These are phyloP conservation scores for Epichloe typhina DNA, from an alignment of 2,329 filamentous ascomycete genomes.

Conservation along the genomic window DNA sequence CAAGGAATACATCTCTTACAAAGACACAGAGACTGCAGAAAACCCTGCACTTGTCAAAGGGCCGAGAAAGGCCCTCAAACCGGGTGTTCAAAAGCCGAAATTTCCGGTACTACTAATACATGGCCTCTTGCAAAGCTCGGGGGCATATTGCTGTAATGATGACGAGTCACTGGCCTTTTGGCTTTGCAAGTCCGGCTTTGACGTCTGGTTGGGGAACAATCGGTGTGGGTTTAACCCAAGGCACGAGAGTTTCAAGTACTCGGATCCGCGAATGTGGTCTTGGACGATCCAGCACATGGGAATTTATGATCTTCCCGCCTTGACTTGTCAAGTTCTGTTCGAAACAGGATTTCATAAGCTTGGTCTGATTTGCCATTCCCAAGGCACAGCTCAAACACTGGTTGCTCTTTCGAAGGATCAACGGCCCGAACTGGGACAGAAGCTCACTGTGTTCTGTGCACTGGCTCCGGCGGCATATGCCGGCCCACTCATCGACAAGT, in stretches of 20 bases:
- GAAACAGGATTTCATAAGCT: constrained; percentile 77
- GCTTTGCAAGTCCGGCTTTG: constrained; percentile 81
- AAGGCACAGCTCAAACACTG: constrained; percentile 81
- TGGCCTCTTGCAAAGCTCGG: constrained; percentile 80
- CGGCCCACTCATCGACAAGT: constrained; percentile 70
- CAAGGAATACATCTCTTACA: constrained; percentile 43
- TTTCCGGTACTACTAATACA: constrained; percentile 84
- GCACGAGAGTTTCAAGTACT: constrained; percentile 56
- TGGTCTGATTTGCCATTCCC: constrained; percentile 74
- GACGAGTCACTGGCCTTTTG: constrained; percentile 84
- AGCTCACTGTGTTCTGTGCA: constrained; percentile 79
- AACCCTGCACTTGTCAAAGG: constrained; percentile 12
- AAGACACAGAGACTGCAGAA: not conserved
- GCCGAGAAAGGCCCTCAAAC: constrained; percentile 24
- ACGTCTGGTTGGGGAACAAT: constrained; percentile 94
- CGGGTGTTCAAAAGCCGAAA: constrained; percentile 36
- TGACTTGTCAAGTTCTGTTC: constrained; percentile 64
- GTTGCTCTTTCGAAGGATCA: constrained; percentile 85
- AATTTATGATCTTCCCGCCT: constrained; percentile 70
- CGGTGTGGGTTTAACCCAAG: constrained; percentile 72
- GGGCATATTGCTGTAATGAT: constrained; percentile 82
- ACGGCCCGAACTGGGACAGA: constrained; percentile 68
- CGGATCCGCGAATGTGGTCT: constrained; percentile 85
- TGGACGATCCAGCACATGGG: constrained; percentile 97
- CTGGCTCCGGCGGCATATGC: constrained; percentile 85